Percentiles rank a stretch among this genome's conserved stretches.
Evolutionary conservation across 2,329 filamentous ascomycete species (phyloP).

Genomic region (Ophiocordyceps camponoti-rufipedis): DNA sequence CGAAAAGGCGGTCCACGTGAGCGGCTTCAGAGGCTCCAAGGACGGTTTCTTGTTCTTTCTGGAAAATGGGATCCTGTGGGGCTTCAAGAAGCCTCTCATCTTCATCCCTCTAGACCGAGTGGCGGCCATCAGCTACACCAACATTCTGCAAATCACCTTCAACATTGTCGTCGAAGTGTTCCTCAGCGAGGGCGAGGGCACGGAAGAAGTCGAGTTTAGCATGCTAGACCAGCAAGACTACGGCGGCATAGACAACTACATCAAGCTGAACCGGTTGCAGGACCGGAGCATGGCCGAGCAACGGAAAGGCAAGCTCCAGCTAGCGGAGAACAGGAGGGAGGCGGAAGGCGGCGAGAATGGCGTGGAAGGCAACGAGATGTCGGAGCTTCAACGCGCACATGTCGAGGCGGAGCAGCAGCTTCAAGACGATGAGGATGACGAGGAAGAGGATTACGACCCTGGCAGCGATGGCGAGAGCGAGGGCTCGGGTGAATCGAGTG

Average conservation of each 20-base stretch:
- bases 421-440: constrained; percentile 43
- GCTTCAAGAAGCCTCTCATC: constrained; percentile 50
- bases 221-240: constrained; percentile 57
- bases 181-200: constrained; percentile 24
- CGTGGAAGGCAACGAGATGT: constrained; percentile 19
- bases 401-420: constrained; percentile 31
- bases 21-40: constrained; percentile 48
- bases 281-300: constrained; percentile 53
- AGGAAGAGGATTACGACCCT: constrained; percentile 50
- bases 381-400: constrained; percentile 30
- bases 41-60: constrained; percentile 52
- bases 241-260: constrained; percentile 43
- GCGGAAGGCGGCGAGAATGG: constrained; percentile 20
- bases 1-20: constrained; percentile 47
- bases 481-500: constrained; percentile 30
- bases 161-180: constrained; percentile 48
- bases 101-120: constrained; percentile 45
- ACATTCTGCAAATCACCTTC: constrained; percentile 48
- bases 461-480: constrained; percentile 41
- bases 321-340: constrained; percentile 38
- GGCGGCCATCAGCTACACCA: constrained; percentile 47
- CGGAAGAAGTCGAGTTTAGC: constrained; percentile 45
- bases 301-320: constrained; percentile 42
- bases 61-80: constrained; percentile 48
- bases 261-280: constrained; percentile 41